phyloP scores from a whole-genome alignment of 345 rosid species.

The Melaleuca quinquenervia region DNA sequence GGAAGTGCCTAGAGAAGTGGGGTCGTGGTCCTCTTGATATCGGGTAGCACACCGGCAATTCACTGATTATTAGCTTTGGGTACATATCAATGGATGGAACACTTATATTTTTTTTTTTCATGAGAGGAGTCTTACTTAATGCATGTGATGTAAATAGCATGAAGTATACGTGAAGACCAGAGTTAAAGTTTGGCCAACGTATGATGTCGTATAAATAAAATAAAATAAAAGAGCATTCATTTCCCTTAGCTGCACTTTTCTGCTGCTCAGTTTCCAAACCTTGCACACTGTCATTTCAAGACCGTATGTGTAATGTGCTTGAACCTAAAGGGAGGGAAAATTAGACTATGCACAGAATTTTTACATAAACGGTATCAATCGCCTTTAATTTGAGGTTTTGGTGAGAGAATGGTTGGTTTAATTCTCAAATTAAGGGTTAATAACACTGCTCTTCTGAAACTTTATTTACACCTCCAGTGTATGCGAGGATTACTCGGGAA shows the following conservation, averaged over 20 bases:
- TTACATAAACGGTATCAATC: background rate
- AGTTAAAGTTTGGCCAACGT: background rate
- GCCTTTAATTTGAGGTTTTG: background rate
- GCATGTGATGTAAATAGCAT: background rate
- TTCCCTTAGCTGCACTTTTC: background rate
- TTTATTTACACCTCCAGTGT: background rate
- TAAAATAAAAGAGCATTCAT: background rate
- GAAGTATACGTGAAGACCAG: background rate
- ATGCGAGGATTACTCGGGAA: background rate
- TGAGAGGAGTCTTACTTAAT: background rate
- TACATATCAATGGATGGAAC: background rate
- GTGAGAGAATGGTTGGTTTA: background rate
- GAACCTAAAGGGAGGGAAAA: background rate
- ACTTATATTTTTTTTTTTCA: background rate
- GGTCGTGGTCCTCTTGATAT: background rate
- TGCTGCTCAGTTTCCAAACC: background rate
- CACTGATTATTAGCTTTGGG: background rate
- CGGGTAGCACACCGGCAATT: accelerated
- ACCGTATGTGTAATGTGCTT: background rate
- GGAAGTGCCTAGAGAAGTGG: background rate
- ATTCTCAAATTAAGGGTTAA: background rate
- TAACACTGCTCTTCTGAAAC: background rate
- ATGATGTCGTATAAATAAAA: background rate
- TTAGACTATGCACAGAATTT: background rate
- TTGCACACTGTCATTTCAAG: background rate